phyloP scores from a whole-genome alignment of 768 basidiomycete genomes.

The Suillus subaureus region DNA sequence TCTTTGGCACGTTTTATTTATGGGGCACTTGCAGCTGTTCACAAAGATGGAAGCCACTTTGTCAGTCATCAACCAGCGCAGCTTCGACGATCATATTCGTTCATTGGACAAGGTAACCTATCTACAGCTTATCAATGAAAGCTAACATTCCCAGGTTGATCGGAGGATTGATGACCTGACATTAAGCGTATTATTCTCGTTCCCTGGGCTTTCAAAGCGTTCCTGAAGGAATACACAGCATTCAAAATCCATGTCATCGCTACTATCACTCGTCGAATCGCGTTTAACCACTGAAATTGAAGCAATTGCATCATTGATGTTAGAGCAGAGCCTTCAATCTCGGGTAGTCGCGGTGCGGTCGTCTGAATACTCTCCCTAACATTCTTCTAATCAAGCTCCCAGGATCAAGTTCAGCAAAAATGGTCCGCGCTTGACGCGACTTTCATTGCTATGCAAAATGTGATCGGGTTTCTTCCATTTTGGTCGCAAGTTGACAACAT shows the following conservation, averaged over 20 bases:
- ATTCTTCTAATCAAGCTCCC: constrained; percentile 14
- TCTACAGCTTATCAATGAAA: constrained; percentile 1
- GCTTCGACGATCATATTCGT: constrained; percentile 22
- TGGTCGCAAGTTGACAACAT: constrained; percentile 23
- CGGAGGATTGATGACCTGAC: constrained; percentile 25
- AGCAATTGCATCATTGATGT: neutral
- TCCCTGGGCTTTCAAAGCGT: constrained; percentile 4
- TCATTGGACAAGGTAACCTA: constrained; percentile 26
- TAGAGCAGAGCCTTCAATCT: constrained; percentile 2
- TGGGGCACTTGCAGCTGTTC: constrained; percentile 25
- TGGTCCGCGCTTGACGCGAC: constrained; percentile 28
- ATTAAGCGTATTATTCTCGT: constrained; percentile 23
- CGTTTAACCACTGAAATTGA: constrained; percentile 3
- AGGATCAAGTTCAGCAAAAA: constrained; percentile 34
- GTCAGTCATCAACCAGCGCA: constrained; percentile 22
- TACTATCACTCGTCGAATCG: constrained; percentile 5
- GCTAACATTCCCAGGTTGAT: constrained; percentile 25
- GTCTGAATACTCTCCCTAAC: constrained; percentile 3
- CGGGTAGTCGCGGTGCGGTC: constrained; percentile 21
- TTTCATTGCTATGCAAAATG: constrained; percentile 33
- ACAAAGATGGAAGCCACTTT: constrained; percentile 22
- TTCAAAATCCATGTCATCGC: constrained; percentile 27
- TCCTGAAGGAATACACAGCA: constrained; percentile 21
- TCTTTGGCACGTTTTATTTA: neutral
- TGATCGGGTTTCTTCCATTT: constrained; percentile 16